Evolutionary conservation across 2,329 filamentous ascomycete genomes (phyloP).

Genomic region (Colletotrichum melonis): DNA sequence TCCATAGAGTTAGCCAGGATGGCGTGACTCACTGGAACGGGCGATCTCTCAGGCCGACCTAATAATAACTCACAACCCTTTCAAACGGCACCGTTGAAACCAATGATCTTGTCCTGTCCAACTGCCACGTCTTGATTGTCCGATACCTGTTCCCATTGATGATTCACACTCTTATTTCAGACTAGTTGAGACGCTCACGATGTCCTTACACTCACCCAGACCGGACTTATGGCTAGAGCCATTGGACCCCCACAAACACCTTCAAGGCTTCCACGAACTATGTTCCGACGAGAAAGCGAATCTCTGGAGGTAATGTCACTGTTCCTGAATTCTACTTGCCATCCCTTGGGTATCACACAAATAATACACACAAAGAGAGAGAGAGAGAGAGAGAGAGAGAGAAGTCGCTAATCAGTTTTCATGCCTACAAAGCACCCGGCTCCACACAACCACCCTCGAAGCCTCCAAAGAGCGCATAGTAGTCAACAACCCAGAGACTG

Average conservation of each 20-base stretch:
- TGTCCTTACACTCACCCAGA: background rate
- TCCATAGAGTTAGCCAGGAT: background rate
- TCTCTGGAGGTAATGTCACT: conserved; percentile 17
- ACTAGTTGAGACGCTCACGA: background rate
- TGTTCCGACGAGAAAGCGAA: background rate
- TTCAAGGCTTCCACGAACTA: conserved; percentile 13
- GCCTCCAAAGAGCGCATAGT: background rate
- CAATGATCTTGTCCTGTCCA: background rate
- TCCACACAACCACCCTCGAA: background rate
- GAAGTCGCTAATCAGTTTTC: too few species aligned
- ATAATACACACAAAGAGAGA: background rate
- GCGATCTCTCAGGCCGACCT: background rate
- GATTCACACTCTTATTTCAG: background rate
- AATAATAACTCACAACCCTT: background rate
- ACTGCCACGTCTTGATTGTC: background rate
- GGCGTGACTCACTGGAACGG: background rate
- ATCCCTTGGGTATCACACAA: background rate
- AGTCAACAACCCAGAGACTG: background rate
- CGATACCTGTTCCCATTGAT: too few species aligned
- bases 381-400: too few species aligned
- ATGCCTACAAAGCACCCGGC: background rate
- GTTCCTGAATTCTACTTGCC: too few species aligned
- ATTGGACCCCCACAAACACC: background rate
- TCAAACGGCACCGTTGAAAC: too few species aligned
- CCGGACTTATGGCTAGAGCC: conserved; percentile 15